A percentile compares a stretch with the other conserved stretches of the same genome.
Conservation (phyloP, 2,329 filamentous ascomycete genomes). For the Ramularia endophylla region DNA sequence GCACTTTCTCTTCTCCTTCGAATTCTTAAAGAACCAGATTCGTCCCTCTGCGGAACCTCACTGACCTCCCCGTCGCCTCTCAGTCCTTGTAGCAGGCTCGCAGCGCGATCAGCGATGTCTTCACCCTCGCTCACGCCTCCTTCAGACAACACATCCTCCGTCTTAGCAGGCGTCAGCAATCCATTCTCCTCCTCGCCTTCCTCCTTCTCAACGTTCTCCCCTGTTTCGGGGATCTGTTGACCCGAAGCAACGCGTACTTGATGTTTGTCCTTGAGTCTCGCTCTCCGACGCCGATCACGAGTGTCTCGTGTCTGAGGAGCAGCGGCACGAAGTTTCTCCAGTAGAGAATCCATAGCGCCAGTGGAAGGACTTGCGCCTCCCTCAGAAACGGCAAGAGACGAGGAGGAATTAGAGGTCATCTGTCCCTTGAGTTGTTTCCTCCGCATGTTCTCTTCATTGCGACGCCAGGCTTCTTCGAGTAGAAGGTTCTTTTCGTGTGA, state of each 20-base stretch:
- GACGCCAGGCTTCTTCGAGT: conserved; percentile 73
- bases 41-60: conserved; percentile 42
- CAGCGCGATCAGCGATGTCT: conserved; percentile 80
- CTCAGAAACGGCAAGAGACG: conserved; percentile 32
- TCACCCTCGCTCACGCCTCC: conserved; percentile 45
- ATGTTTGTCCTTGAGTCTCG: conserved; percentile 82
- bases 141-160: conserved; percentile 24
- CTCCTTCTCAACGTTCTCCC: conserved; percentile 24
- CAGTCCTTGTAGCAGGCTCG: conserved; percentile 76
- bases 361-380: conserved; percentile 55
- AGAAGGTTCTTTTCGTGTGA: conserved; percentile 85
- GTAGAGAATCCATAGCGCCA: conserved; percentile 90
- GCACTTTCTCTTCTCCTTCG: conserved; percentile 66
- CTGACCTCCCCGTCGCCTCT: conserved; percentile 49
- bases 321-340: conserved; percentile 91
- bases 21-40: conserved; percentile 49
- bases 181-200: conserved; percentile 21
- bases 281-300: conserved; percentile 78
- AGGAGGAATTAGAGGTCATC: conserved; percentile 45
- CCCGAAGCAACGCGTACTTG: conserved; percentile 85
- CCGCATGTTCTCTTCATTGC: conserved; percentile 88
- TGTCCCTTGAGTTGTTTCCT: conserved; percentile 68
- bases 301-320: conserved; percentile 86
- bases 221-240: conserved; percentile 71
- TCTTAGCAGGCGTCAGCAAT: conserved; percentile 22